Conservation (phyloP, 1,139 yeast genomes). For the Nakaseomyces nivariensis region DNA sequence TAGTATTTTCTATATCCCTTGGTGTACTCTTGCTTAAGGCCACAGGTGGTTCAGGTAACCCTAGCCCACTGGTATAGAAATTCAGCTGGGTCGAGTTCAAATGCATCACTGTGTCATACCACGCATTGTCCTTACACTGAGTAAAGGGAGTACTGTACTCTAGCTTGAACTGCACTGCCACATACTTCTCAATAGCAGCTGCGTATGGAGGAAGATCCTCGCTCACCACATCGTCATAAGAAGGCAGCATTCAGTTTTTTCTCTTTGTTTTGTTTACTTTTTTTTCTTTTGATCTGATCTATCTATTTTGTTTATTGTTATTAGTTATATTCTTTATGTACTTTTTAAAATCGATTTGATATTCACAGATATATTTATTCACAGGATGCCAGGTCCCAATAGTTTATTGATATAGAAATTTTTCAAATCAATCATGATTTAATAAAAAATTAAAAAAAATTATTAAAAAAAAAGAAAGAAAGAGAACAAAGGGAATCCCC, state of each 20-base stretch:
- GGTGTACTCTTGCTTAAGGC: conserved; percentile 13
- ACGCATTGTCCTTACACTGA: conserved; percentile 47
- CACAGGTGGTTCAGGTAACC: conserved; percentile 16
- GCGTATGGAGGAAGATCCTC: conserved; percentile 43
- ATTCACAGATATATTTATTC: too few species aligned
- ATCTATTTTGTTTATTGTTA: too few species aligned
- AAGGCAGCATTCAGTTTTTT: background rate
- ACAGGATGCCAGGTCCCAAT: too few species aligned
- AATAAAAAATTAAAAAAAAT: too few species aligned
- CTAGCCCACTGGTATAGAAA: conserved; percentile 34
- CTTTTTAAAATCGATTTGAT: too few species aligned
- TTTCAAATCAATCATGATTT: too few species aligned
- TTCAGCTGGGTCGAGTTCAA: conserved; percentile 66
- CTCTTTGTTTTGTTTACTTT: background rate
- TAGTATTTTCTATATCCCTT: conserved; percentile 7
- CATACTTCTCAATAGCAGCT: conserved; percentile 50
- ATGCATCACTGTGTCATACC: conserved; percentile 55
- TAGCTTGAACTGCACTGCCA: conserved; percentile 43
- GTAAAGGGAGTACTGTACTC: conserved; percentile 67
- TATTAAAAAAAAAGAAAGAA: too few species aligned
- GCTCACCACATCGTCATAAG: background rate
- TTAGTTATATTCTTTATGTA: too few species aligned
- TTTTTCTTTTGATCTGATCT: too few species aligned
- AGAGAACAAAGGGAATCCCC: too few species aligned
- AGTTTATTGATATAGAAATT: too few species aligned